Conservation (phyloP, 345 rosid species). For the Hibiscus tridactylites region DNA sequence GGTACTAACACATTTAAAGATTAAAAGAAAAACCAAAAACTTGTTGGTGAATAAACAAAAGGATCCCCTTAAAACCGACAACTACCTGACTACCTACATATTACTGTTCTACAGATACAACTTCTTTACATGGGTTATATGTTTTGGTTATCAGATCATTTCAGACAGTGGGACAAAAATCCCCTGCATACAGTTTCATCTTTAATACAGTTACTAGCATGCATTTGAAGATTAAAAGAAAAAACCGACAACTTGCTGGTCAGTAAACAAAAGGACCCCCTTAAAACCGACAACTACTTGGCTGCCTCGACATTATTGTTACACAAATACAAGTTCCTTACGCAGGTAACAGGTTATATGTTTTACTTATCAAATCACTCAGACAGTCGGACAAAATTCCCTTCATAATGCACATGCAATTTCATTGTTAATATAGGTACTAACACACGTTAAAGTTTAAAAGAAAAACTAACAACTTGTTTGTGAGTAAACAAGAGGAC, state of each 20-base stretch:
- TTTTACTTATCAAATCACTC: neutral
- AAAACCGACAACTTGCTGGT: neutral
- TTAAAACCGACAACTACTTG: neutral
- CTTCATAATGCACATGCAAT: neutral
- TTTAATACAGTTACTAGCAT: neutral
- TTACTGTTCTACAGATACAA: neutral
- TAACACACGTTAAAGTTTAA: neutral
- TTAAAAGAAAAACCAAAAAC: neutral
- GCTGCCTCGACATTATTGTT: neutral
- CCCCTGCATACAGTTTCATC: neutral
- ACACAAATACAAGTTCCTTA: neutral
- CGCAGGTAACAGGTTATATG: neutral
- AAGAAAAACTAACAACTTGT: neutral
- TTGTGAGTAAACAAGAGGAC: neutral
- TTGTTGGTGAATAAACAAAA: neutral
- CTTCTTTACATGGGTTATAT: neutral
- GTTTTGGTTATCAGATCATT: neutral
- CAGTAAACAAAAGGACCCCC: neutral
- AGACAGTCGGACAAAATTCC: neutral
- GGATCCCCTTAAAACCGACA: neutral
- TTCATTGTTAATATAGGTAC: neutral
- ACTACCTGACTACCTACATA: neutral
- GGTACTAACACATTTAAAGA: neutral
- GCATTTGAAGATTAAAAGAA: neutral
- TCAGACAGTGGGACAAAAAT: neutral